These are phyloP conservation scores for Paramecium sonneborni DNA, from an alignment of 73 alveolate species.

Conservation along the genomic window DNA sequence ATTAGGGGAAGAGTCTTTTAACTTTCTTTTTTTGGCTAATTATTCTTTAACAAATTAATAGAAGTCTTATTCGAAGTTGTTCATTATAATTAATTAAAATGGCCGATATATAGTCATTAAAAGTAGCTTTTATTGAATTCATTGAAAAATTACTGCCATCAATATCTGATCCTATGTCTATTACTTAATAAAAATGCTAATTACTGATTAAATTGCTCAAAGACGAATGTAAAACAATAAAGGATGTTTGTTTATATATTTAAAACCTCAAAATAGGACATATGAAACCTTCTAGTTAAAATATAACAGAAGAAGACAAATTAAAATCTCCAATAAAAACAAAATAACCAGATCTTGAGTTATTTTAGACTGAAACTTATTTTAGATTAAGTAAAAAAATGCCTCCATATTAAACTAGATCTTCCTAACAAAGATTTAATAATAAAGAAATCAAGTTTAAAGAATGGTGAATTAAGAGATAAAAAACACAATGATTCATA, in stretches of 20 bases:
- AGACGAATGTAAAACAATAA: background rate
- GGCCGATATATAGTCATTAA: background rate
- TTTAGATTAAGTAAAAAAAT: background rate
- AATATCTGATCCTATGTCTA: conserved; percentile 40
- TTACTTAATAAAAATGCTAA: background rate
- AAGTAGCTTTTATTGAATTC: conserved; percentile 48
- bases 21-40: conserved; percentile 19
- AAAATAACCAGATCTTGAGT: background rate
- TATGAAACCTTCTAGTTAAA: background rate
- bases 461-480: background rate
- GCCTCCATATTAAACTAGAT: background rate
- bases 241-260: background rate
- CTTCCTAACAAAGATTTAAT: conserved; percentile 27
- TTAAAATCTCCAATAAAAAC: background rate
- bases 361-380: conserved; percentile 1
- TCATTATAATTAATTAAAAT: conserved; percentile 49
- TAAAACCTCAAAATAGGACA: background rate
- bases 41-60: conserved; percentile 27
- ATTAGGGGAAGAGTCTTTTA: background rate
- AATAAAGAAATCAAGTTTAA: background rate
- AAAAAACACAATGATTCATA: background rate
- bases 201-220: background rate
- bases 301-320: background rate
- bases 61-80: conserved; percentile 31
- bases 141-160: conserved; percentile 53